Conservation (phyloP, 2,329 filamentous ascomycete species). For the Zopfia rhizophila region DNA sequence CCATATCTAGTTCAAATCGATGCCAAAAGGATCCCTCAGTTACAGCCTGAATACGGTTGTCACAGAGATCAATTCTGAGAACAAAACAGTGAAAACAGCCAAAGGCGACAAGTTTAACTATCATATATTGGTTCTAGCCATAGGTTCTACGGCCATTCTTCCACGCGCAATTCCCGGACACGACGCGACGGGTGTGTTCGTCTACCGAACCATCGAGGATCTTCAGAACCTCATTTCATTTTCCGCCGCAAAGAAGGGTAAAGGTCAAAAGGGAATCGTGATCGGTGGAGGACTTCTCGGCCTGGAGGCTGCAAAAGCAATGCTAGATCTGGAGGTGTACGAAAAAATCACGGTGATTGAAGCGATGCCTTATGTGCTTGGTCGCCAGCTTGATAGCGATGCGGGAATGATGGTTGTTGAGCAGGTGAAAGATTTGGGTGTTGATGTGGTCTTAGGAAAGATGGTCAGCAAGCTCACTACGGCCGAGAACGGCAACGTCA, state of each 20-base stretch:
- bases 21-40: slow-evolving; percentile 71
- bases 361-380: slow-evolving; percentile 80
- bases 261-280: slow-evolving; percentile 68
- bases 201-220: slow-evolving; percentile 84
- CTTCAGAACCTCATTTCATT: slow-evolving; percentile 77
- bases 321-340: slow-evolving; percentile 83
- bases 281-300: slow-evolving; percentile 84
- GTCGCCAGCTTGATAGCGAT: slow-evolving; percentile 79
- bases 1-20: slow-evolving; percentile 67
- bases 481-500: slow-evolving; percentile 72
- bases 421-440: slow-evolving; percentile 75
- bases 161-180: slow-evolving; percentile 75
- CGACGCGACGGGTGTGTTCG: slow-evolving; percentile 83
- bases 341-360: slow-evolving; percentile 80
- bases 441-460: slow-evolving; percentile 78
- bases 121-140: slow-evolving; percentile 81
- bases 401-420: slow-evolving; percentile 82
- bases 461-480: slow-evolving; percentile 75
- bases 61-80: slow-evolving; percentile 67
- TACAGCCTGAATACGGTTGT: slow-evolving; percentile 78
- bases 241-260: slow-evolving; percentile 70
- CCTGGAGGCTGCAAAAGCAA: slow-evolving; percentile 85
- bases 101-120: slow-evolving; percentile 74
- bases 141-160: slow-evolving; percentile 83
- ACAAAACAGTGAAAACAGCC: slow-evolving; percentile 73